phyloP scores from a whole-genome alignment of 2,329 filamentous ascomycete genomes.

The Curvularia sp. region DNA sequence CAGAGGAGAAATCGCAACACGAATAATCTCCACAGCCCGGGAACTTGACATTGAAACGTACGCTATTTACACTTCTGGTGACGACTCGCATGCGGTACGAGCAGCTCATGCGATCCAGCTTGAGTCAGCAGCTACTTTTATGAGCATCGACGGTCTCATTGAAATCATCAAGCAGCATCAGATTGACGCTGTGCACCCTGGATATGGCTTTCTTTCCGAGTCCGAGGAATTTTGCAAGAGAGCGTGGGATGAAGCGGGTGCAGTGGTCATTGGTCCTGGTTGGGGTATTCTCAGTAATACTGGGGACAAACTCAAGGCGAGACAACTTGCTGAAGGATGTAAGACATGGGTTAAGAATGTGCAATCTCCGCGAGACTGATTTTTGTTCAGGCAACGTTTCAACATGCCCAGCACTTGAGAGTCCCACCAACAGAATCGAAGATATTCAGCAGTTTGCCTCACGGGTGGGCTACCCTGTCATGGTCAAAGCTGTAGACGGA shows the following conservation, averaged over 20 bases:
- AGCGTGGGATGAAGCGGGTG: conserved; percentile 58
- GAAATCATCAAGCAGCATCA: conserved; percentile 56
- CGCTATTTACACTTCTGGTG: conserved; percentile 62
- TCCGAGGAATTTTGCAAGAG: conserved; percentile 58
- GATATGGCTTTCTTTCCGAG: conserved; percentile 69
- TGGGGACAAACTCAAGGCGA: conserved; percentile 64
- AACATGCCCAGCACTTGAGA: conserved; percentile 57
- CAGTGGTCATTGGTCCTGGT: conserved; percentile 62
- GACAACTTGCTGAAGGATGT: conserved; percentile 59
- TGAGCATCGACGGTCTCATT: conserved; percentile 59
- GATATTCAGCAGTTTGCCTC: conserved; percentile 65
- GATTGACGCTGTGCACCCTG: conserved; percentile 65
- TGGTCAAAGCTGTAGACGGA: conserved; percentile 70
- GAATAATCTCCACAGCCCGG: conserved; percentile 65
- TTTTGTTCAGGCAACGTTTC: conserved; percentile 54
- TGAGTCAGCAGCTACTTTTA: conserved; percentile 60
- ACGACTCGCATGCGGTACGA: conserved; percentile 61
- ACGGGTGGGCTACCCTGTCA: conserved; percentile 60
- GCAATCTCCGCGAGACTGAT: not conserved
- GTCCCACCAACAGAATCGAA: conserved; percentile 53
- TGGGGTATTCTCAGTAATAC: conserved; percentile 64
- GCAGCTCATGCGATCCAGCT: conserved; percentile 61
- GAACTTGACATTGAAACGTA: conserved; percentile 65
- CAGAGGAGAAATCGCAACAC: conserved; percentile 69
- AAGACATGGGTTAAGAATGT: conserved; percentile 2